Base-by-base conservation (phyloP, 2,329 filamentous ascomycete species). In the Trichoderma koningiopsis region DNA sequence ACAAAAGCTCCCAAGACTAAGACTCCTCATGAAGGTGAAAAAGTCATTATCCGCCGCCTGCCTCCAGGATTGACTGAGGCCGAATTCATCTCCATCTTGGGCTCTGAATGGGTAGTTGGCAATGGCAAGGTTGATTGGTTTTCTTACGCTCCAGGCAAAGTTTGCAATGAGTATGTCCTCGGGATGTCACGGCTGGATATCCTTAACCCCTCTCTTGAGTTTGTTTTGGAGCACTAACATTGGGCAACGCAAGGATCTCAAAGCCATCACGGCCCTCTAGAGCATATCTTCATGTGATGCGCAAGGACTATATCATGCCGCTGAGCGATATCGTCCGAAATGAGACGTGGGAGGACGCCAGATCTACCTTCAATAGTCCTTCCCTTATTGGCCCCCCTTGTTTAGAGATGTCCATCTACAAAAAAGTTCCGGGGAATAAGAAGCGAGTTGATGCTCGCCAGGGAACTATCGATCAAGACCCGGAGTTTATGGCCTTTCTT, bases 381-480 rank as follows among this genome's bases (percentile, higher is more conserved):
- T 89, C 89, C 31, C 86, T 97, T 2, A 83, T 96, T 67, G 92
- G 92, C 0, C 92, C 92, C 1, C 94, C 96, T 0, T 86, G 87
- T 5, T 83, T 97, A 60, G 94, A 97, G 76, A 92, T 92, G 75
- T 89, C 94, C 22, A 88, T 91, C 0, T 97, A 94, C 81, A 92
- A 93, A 73, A 94, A 94, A 75, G 87, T 93, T 1, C 93, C 95
- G 1, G 88, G 88, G 70, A 87, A 85, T 43, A 93, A 92, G 78
- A 88, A 88, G 61, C 89, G 93, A 40, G 88, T 89, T 66, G 96
- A 99, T 82, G 89, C 89, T 65, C 90, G 94, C 16, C 93, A 97
- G 78, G 96, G 95, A 65, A 97, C 94, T 3, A 98, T 99, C 73
- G 96, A 99, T 75, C 94, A 97, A 77, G 96, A 99, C 76, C 89